Conservation (phyloP, 306 rosid genomes). For the Ceratonia siliqua region DNA sequence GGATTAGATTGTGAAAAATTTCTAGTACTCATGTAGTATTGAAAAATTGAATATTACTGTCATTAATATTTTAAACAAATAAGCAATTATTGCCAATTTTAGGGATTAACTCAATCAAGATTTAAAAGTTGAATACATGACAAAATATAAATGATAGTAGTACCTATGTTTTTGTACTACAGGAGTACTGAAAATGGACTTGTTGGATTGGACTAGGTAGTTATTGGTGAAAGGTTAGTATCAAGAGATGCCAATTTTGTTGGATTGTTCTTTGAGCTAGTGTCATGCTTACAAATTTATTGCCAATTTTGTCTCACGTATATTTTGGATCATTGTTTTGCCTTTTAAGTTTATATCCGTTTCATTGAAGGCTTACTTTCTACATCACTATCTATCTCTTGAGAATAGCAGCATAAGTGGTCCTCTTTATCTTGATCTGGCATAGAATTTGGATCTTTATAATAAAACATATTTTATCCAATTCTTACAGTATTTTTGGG, state of each 20-base stretch:
- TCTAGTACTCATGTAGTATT: no score
- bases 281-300: neutral
- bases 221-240: neutral
- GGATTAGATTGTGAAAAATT: no score
- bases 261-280: neutral
- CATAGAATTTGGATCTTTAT: neutral
- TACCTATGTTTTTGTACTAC: no score
- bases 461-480: neutral
- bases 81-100: no score
- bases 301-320: constrained; percentile 6
- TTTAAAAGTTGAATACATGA: no score
- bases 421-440: neutral
- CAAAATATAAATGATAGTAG: no score
- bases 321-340: constrained; percentile 4
- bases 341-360: constrained; percentile 28
- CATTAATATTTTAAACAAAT: no score
- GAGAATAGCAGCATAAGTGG: constrained; percentile 27
- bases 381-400: neutral
- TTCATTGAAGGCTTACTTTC: neutral
- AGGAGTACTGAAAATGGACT: no score
- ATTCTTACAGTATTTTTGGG: neutral
- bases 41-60: no score
- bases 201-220: neutral
- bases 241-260: constrained; percentile 2
- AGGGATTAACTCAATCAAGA: no score